Percentiles rank a stretch among this genome's conserved stretches.
Conservation (phyloP, 768 basidiomycete genomes). For the Collybia nuda region DNA sequence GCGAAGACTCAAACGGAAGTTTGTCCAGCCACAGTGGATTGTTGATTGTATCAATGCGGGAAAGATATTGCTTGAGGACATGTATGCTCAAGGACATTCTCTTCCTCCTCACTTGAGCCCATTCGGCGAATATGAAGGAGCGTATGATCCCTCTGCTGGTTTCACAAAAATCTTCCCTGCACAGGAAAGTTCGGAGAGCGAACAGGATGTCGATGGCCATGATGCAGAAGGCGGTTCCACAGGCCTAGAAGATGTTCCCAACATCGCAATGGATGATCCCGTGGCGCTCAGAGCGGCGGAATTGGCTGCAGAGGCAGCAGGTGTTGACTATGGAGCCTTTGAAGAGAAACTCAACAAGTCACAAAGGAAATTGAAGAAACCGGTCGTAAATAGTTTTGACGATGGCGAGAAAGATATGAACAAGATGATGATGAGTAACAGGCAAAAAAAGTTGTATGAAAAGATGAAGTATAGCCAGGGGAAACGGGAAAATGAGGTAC, state of each 20-base stretch:
- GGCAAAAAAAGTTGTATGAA: constrained; percentile 90
- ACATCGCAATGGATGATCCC: constrained; percentile 49
- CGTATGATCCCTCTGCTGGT: constrained; percentile 64
- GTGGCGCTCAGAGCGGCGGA: constrained; percentile 83
- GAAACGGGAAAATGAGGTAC: constrained; percentile 77
- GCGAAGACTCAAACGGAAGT: constrained; percentile 69
- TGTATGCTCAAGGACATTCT: constrained; percentile 80
- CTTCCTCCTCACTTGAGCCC: constrained; percentile 96
- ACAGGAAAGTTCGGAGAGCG: constrained; percentile 30
- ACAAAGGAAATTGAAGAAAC: constrained; percentile 36
- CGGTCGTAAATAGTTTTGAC: constrained; percentile 26
- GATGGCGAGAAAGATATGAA: constrained; percentile 81
- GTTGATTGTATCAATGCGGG: constrained; percentile 93
- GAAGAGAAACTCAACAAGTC: constrained; percentile 72
- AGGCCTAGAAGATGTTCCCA: constrained; percentile 28
- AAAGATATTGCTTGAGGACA: constrained; percentile 80
- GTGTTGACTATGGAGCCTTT: constrained; percentile 77
- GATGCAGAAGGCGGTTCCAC: constrained; percentile 26
- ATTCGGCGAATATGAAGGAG: constrained; percentile 80
- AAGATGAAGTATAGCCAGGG: constrained; percentile 87
- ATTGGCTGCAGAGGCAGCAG: constrained; percentile 87
- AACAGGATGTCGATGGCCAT: constrained; percentile 30
- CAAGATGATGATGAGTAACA: constrained; percentile 98
- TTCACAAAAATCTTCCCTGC: constrained; percentile 28
- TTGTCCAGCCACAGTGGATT: constrained; percentile 97